These are phyloP conservation scores for Elaeis oleifera DNA, from an alignment of 202 grass and related monocot species.

Conservation along the genomic window DNA sequence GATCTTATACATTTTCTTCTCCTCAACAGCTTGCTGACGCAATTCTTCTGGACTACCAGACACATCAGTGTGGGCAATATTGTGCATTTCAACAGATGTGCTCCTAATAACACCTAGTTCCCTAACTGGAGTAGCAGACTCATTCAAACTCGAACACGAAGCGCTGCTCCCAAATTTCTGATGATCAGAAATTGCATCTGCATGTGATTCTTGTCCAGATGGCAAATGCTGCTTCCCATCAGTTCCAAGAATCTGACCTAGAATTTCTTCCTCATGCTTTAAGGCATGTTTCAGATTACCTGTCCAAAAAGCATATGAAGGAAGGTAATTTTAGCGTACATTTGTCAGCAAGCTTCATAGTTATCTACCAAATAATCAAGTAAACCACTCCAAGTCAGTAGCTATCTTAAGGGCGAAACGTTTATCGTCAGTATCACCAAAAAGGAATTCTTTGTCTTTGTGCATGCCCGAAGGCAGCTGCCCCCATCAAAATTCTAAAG, in stretches of 20 bases:
- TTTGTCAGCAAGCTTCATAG: too few species aligned
- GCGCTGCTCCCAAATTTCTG: slow-evolving; percentile 24
- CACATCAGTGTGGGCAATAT: slow-evolving; percentile 24
- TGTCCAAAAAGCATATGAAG: slow-evolving; percentile 30
- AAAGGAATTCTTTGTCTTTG: too few species aligned
- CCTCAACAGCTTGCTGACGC: slow-evolving; percentile 75
- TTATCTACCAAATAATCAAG: too few species aligned
- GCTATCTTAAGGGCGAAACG: too few species aligned
- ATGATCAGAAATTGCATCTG: slow-evolving; percentile 16
- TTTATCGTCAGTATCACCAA: too few species aligned
- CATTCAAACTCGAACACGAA: slow-evolving; percentile 33
- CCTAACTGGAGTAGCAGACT: slow-evolving; percentile 17
- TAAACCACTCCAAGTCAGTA: too few species aligned
- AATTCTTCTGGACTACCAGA: slow-evolving; percentile 68
- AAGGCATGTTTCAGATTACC: slow-evolving; percentile 33
- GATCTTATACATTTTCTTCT: slow-evolving; percentile 73
- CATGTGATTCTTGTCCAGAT: slow-evolving; percentile 31
- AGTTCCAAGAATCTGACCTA: slow-evolving; percentile 52
- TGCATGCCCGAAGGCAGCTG: too few species aligned
- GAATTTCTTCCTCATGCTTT: slow-evolving; percentile 56
- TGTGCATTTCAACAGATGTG: slow-evolving; percentile 37
- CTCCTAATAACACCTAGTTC: slow-evolving; percentile 31
- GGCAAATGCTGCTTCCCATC: slow-evolving; percentile 30
- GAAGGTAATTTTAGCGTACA: neutral
- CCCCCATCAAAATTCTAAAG: too few species aligned